Conservation (phyloP, 2,329 filamentous ascomycete genomes). For the Pseudonectria foliicola region DNA sequence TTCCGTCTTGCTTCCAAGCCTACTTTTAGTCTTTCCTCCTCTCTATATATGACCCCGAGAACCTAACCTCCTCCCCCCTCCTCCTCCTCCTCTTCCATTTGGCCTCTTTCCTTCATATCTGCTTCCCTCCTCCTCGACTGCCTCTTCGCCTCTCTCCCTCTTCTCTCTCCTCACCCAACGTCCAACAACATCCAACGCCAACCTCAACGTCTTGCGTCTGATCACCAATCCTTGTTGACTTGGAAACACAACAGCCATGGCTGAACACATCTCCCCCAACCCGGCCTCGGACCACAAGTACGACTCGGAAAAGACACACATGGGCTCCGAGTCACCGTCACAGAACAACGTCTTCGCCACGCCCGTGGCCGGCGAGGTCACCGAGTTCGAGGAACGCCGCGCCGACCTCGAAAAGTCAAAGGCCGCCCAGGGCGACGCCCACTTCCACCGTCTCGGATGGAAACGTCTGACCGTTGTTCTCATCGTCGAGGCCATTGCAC, state of each 20-base stretch:
- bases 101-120: too few relatives aligned
- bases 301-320: constrained; percentile 1
- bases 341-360: constrained; percentile 21
- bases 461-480: constrained; percentile 49
- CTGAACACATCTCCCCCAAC: constrained; percentile 13
- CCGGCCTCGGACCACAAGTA: constrained; percentile 8
- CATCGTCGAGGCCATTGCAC: constrained; percentile 50
- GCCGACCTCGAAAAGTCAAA: constrained; percentile 41
- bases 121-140: too few relatives aligned
- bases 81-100: too few relatives aligned
- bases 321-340: constrained; percentile 3
- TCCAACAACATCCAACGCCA: too few relatives aligned
- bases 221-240: too few relatives aligned
- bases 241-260: constrained; percentile 3
- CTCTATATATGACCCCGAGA: too few relatives aligned
- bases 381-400: constrained; percentile 32
- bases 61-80: too few relatives aligned
- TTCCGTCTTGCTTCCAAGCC: too few relatives aligned
- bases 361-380: constrained; percentile 23
- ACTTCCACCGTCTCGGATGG: constrained; percentile 49
- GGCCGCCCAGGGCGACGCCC: constrained; percentile 36
- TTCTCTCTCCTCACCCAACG: too few relatives aligned
- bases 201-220: too few relatives aligned
- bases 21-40: too few relatives aligned
- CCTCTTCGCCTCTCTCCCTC: too few relatives aligned